Evolutionary conservation across 192 early-diverging fungal species (phyloP), one percentile per base, ranked within the genome.

Genomic region (Fimicolochytrium jonesii): DNA sequence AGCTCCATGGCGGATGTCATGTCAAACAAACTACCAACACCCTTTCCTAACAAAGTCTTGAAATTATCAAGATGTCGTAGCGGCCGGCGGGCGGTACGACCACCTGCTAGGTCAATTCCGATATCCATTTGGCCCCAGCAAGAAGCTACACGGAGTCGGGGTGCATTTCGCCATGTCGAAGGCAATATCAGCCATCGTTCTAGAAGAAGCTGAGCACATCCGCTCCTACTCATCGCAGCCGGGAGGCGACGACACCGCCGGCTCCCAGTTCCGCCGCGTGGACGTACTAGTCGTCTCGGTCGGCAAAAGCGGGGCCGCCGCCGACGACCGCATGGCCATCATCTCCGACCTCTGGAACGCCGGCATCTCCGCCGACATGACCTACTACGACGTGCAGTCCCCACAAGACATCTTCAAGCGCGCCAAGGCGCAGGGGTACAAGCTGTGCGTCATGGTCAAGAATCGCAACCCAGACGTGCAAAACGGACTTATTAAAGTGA

Each of bases 271-370:
- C 76, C 82, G 83, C 67, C 80, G 47, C 70, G 79, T 56, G 73
- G 86, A 74, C 88, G 90, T 69, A 81, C 87, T 74, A 79, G 86
- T 96, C 9, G 89, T 90, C 3, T 91, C 91, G 30, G 91, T 93
- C 71, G 91, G 90, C 23, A 78, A 69, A 0, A 59, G 64, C 2
- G 83, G 82, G 35, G 71, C 76, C 9, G 64, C 88, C 39, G 61
- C 92, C 6, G 80, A 83, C 35, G 89, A 94, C 64, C 80, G 91
- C 3, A 75, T 96, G 29, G 76, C 86, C 17, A 55, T 96, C 59
- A 85, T 87, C 23, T 75, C 78, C 28, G 92, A 93, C 23, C 72
- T 91, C 15, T 93, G 94, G 92, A 69, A 68, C 1, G 80, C 84
- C 37, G 84, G 83, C 3, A 81, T 97, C 58, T 80, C 84, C 53